Base-by-base conservation (phyloP, 2,329 filamentous ascomycete genomes). In the Colletotrichum destructivum region DNA sequence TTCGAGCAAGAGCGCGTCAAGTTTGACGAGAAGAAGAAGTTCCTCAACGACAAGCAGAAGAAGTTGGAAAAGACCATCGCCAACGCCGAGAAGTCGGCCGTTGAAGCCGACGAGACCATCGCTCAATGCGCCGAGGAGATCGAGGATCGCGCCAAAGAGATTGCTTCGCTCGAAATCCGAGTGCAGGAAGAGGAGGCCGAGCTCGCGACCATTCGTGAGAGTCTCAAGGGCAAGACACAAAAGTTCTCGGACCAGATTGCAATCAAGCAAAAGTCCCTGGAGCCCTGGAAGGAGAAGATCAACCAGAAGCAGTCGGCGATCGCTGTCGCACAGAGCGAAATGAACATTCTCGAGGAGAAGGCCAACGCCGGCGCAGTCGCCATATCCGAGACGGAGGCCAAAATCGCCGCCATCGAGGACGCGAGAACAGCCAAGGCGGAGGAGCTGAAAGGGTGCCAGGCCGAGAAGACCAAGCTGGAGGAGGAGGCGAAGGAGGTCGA, bases 1-100 rank as follows among this genome's bases (percentile, higher is more conserved):
- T 95, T 97, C 73, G 97, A 99, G 79, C 98, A 98, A 79, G 96
- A 98, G 79, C 92, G 92, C 26, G 96, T 99, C 82, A 99, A 99
- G 79, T 95, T 97, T 75, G 96, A 98, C 75, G 97, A 99, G 82
- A 98, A 98, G 86, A 92, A 93, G 81, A 99, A 99, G 80, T 98
- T 98, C 81, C 84, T 99, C 75, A 86, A 89, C 2, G 92, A 92
- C 78, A 99, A 99, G 84, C 92, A 94, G 77, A 98, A 96, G 85
- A 99, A 99, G 84, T 88, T 98, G 16, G 94, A 98, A 75, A 98
- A 98, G 84, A 89, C 92, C 0, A 93, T 96, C 73, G 87, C 91
- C 66, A 92, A 91, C 56, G 94, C 94, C 71, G 93, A 94, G 74
- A 91, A 92, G 69, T 90, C 92, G 7, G 89, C 90, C 0, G 88